A percentile compares a stretch with the other conserved stretches of the same genome.
These are phyloP conservation scores for Scalesia atractyloides DNA, from an alignment of 129 eudicot genomes.

Conservation along the genomic window DNA sequence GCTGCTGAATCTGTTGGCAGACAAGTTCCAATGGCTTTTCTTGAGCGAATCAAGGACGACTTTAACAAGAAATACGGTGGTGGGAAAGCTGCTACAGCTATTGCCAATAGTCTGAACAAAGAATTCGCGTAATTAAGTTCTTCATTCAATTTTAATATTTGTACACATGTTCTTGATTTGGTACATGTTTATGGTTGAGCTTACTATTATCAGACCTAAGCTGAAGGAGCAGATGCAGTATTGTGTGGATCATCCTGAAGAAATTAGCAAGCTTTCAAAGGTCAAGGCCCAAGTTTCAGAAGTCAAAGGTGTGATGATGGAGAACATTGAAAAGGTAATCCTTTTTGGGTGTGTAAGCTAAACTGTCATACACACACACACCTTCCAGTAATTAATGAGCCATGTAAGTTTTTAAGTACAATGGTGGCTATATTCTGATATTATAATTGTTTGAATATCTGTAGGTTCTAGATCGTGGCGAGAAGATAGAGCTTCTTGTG, in stretches of 20 bases:
- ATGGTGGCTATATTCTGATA: slow-evolving; percentile 5
- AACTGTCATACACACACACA: neutral
- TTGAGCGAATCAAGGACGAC: slow-evolving; percentile 59
- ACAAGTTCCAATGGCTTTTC: slow-evolving; percentile 60
- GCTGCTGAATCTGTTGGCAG: slow-evolving; percentile 59
- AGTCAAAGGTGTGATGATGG: slow-evolving; percentile 94
- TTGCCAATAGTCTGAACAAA: slow-evolving; percentile 52
- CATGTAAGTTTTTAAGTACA: neutral
- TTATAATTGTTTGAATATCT: slow-evolving; percentile 6
- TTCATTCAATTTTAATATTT: neutral
- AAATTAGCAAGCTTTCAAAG: slow-evolving; percentile 77
- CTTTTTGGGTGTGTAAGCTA: neutral
- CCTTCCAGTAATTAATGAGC: neutral
- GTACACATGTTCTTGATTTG: neutral
- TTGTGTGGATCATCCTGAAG: slow-evolving; percentile 79
- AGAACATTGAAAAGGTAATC: slow-evolving; percentile 77
- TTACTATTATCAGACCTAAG: slow-evolving; percentile 51
- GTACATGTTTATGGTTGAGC: neutral
- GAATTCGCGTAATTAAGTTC: slow-evolving; percentile 59
- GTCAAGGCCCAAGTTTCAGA: slow-evolving; percentile 89
- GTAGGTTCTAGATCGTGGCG: slow-evolving; percentile 90
- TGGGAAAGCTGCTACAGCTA: slow-evolving; percentile 58
- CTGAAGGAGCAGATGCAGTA: slow-evolving; percentile 83
- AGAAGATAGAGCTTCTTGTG: slow-evolving; percentile 84
- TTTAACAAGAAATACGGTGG: slow-evolving; percentile 57